Percentiles rank a stretch among this genome's conserved stretches.
Conservation (phyloP, 371 early-diverging fungal species). For the Massospora cicadina region DNA sequence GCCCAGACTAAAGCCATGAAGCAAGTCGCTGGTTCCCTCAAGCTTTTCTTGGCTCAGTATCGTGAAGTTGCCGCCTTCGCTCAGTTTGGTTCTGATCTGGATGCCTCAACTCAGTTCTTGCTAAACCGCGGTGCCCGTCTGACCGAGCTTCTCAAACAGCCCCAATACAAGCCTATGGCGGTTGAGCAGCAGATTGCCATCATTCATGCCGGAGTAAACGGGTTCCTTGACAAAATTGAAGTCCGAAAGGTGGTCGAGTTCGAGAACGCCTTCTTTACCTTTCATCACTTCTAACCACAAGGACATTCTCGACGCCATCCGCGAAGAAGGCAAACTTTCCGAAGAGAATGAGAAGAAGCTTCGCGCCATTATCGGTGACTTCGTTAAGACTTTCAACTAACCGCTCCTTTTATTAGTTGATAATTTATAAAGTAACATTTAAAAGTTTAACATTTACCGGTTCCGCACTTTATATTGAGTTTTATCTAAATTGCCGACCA, state of each 20-base stretch:
- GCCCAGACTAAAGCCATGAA: slow-evolving; percentile 97
- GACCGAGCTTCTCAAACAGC: slow-evolving; percentile 88
- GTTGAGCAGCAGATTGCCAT: slow-evolving; percentile 87
- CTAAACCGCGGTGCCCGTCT: slow-evolving; percentile 93
- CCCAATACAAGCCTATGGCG: slow-evolving; percentile 80
- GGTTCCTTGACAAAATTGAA: slow-evolving; percentile 90
- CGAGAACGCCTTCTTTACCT: slow-evolving; percentile 76
- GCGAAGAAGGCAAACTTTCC: slow-evolving; percentile 68
- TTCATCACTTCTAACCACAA: slow-evolving; percentile 71
- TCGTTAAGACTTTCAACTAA: slow-evolving; percentile 57
- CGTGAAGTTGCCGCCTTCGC: slow-evolving; percentile 97
- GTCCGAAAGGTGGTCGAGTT: slow-evolving; percentile 75
- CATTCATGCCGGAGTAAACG: slow-evolving; percentile 90
- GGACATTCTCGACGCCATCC: slow-evolving; percentile 74
- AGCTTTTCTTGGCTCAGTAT: slow-evolving; percentile 95
- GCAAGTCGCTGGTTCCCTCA: slow-evolving; percentile 93
- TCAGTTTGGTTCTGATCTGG: slow-evolving; percentile 95
- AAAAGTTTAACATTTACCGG: background rate
- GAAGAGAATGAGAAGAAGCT: slow-evolving; percentile 75
- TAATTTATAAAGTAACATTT: background rate
- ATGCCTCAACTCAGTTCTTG: slow-evolving; percentile 86
- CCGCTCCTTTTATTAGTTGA: background rate
- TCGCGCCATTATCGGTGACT: slow-evolving; percentile 56
- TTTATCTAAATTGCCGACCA: too few species aligned
- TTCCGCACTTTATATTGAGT: too few species aligned